Evolutionary conservation across 163 green algal species (phyloP), one percentile per base, ranked within the genome.

Genomic region (Chlamydomonas reinhardtii): DNA sequence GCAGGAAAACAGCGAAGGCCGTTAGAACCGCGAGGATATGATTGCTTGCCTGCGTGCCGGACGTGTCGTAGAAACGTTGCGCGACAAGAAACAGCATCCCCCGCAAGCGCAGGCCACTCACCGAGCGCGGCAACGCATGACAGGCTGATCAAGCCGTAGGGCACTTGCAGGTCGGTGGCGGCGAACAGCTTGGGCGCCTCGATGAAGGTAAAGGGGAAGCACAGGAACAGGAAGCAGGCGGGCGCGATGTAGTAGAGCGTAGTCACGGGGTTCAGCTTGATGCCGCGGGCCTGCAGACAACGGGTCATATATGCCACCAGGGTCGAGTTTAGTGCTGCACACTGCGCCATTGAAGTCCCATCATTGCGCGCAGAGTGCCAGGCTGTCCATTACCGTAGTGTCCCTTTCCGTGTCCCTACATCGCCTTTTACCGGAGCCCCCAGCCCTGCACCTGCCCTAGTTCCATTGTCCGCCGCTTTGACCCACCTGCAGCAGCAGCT

Each of bases 181-280:
- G 83, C 88, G 27, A 93, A 64, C 12, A 96, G 83, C 54, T 89
- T 90, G 9, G 88, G 86, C 70, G 89, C 66, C 90, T 96, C 92
- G 27, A 95, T 61, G 37, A 94, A 85, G 15, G 85, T 66, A 68
- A 95, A 96, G 43, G 95, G 95, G 2, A 97, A 24, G 48, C 83
- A 59, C 12, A 97, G 91, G 87, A 94, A 97, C 27, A 78, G 56
- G 68, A 96, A 96, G 89, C 91, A 97, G 74, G 90, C 92, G 14
- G 95, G 95, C 2, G 95, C 91, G 37, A 97, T 92, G 88, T 97
- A 97, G 89, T 96, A 98, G 34, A 98, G 83, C 29, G 95, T 97
- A n/a, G 94, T 96, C 70, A 98, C 95, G 65, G 96, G 95, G 89
- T 98, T 98, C 19, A 98, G 90, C 86, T 95, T 96, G 74, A 98